Conservation (phyloP, 1,284 basidiomycete species). For the Leccinum proliferum region DNA sequence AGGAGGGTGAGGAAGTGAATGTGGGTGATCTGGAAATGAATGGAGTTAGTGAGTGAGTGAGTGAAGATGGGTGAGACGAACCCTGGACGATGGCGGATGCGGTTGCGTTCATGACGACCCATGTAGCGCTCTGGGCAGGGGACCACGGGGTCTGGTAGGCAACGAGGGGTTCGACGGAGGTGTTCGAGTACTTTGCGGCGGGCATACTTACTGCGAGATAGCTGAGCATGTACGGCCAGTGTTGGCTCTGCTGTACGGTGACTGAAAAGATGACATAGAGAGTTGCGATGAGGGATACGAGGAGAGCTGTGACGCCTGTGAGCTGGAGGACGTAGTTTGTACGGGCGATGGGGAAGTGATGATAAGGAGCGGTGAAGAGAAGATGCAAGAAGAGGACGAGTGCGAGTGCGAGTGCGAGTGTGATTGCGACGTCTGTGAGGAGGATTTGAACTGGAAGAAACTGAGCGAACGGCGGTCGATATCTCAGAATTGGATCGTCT, state of each 20-base stretch:
- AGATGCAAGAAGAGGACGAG: conserved; percentile 90
- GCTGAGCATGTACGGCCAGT: conserved; percentile 94
- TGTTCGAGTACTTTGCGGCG: conserved; percentile 18
- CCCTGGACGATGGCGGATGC: conserved; percentile 79
- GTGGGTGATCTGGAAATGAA: conserved; percentile 73
- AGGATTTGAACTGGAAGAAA: conserved; percentile 92
- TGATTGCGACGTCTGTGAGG: conserved; percentile 53
- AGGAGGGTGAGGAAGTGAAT: conserved; percentile 97
- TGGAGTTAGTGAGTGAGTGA: background rate
- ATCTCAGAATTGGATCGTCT: conserved; percentile 70
- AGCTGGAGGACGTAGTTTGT: conserved; percentile 91
- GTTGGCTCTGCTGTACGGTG: conserved; percentile 56
- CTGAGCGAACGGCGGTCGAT: conserved; percentile 73
- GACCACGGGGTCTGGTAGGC: conserved; percentile 52
- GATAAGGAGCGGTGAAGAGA: conserved; percentile 85
- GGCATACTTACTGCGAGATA: conserved; percentile 87
- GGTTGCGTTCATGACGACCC: conserved; percentile 85
- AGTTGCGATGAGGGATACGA: conserved; percentile 74
- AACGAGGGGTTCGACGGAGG: conserved; percentile 23
- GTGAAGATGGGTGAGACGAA: background rate
- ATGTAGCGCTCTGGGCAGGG: conserved; percentile 65
- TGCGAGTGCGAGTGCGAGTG: conserved; percentile 77
- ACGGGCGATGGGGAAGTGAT: conserved; percentile 91
- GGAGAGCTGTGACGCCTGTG: conserved; percentile 73
- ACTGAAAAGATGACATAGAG: conserved; percentile 68